phyloP scores from a whole-genome alignment of 75 land plant genomes.

The Cunninghamia lanceolata region DNA sequence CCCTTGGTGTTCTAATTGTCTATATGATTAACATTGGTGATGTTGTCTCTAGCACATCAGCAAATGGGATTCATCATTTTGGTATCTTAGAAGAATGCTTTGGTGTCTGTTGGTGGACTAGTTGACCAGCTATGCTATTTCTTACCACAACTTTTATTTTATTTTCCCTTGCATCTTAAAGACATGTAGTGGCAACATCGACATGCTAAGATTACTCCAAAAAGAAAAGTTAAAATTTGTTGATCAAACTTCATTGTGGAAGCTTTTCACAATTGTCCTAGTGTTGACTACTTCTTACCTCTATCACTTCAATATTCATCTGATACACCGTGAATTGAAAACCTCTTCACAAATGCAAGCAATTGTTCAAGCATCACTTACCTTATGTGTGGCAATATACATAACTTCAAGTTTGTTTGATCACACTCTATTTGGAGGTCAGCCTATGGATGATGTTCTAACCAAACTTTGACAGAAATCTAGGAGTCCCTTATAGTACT shows the following conservation, averaged over 20 bases:
- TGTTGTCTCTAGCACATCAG: constrained; percentile 36
- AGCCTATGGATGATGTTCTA: constrained; percentile 24
- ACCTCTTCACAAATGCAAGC: too few species aligned
- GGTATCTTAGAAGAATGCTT: constrained; percentile 46
- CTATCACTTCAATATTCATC: constrained; percentile 44
- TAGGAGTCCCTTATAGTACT: constrained; percentile 22
- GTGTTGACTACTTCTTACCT: constrained; percentile 38
- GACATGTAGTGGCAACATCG: constrained; percentile 26
- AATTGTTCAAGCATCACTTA: too few species aligned
- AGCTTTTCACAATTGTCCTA: constrained; percentile 31
- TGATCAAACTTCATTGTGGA: constrained; percentile 30
- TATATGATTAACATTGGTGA: constrained; percentile 86
- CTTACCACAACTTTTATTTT: constrained; percentile 34
- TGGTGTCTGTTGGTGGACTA: constrained; percentile 43
- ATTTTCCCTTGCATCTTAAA: constrained; percentile 28
- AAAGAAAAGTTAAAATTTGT: too few species aligned
- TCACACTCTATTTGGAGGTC: constrained; percentile 30
- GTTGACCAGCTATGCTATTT: constrained; percentile 22
- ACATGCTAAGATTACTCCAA: constrained; percentile 21
- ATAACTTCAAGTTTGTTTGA: constrained; percentile 24
- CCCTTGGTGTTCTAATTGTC: constrained; percentile 76
- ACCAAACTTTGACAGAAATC: constrained; percentile 33
- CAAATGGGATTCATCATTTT: constrained; percentile 23
- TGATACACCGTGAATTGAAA: too few species aligned
- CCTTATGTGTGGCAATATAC: constrained; percentile 21